Evolutionary conservation across 2,329 filamentous ascomycete species (phyloP), one percentile per base, ranked within the genome.

Genomic region (Tolypocladium amazonense): DNA sequence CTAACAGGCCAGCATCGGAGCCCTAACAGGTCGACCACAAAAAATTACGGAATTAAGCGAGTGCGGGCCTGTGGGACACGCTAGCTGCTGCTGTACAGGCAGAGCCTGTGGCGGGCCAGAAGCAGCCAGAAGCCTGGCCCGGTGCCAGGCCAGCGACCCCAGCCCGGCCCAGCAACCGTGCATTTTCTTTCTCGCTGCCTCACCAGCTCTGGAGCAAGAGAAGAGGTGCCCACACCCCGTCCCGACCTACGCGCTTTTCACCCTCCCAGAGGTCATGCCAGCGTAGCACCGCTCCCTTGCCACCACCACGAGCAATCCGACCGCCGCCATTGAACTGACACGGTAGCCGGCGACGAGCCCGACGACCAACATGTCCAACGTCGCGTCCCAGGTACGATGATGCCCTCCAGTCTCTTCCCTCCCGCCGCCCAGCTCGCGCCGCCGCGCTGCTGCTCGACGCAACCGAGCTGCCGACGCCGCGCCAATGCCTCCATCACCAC

Each of bases 361-460:
- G 72, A 80, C 77, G 72, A 72, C 72, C 81, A 83, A 76, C 72
- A 84, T 84, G 81, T 83, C 81, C 63, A 62, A 64, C 77, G 79
- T 84, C 79, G 81, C 77, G 76, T 81, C 79, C 66, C 82, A 84
- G 80, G 82, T 85, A 74, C 63, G 80, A 76, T 61, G 79, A 76
- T 61, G 30, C 33, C 56, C 20, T 59, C n/a, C 39, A 25, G 33
- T 33, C 41, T 12, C 15, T 43, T 39, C 35, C 8, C 20, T 30
- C 30, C 20, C 47, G 47, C 4, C 27, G 27, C 18, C 27, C 27
- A 52, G 47, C 47, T 52, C 8, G 20, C 30, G 50, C 8, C 18
- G 50, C 50, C 20, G 50, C 50, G 56, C 50, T 59, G 39, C 53
- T 56, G 61, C 57, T 54, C 39, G 47, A 15, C 11, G 20, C 30